A percentile compares a stretch with the other conserved stretches of the same genome.
These are phyloP conservation scores for Mucor saturninus DNA, from an alignment of 371 early-diverging fungal genomes.

Conservation along the genomic window DNA sequence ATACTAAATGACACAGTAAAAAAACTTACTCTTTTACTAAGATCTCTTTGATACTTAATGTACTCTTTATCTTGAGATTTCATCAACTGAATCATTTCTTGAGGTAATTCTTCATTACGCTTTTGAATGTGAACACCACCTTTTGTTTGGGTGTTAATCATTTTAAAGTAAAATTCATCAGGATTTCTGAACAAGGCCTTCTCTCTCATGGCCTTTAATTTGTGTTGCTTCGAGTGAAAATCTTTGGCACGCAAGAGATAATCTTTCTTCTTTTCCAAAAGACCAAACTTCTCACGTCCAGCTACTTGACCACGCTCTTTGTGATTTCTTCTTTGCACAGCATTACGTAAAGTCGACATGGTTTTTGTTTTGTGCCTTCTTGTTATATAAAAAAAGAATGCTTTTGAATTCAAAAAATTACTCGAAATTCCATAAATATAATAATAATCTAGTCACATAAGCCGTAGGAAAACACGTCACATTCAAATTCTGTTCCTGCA, in stretches of 20 bases:
- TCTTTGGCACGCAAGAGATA: slow-evolving; percentile 94
- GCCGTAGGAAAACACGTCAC: slow-evolving; percentile 17
- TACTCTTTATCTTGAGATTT: slow-evolving; percentile 94
- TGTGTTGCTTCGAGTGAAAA: slow-evolving; percentile 85
- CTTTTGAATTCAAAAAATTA: not conserved
- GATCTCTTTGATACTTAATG: slow-evolving; percentile 77
- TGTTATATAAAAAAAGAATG: not conserved
- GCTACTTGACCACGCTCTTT: slow-evolving; percentile 88
- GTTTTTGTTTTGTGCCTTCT: not conserved
- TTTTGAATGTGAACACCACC: slow-evolving; percentile 83
- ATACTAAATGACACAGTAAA: too few relatives aligned
- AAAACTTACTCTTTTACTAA: slow-evolving; percentile 72
- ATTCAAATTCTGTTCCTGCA: not conserved
- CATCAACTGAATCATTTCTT: slow-evolving; percentile 81
- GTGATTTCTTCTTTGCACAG: slow-evolving; percentile 88
- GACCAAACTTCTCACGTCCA: slow-evolving; percentile 74
- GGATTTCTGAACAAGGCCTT: slow-evolving; percentile 91
- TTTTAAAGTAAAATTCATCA: slow-evolving; percentile 97
- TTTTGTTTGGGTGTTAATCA: slow-evolving; percentile 86
- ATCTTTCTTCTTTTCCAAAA: slow-evolving; percentile 97
- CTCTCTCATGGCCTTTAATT: slow-evolving; percentile 80
- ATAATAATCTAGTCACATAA: slow-evolving; percentile 8
- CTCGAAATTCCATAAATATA: not conserved
- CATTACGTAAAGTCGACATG: slow-evolving; percentile 76
- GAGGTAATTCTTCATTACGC: slow-evolving; percentile 73